These are phyloP conservation scores for Quercus parvula DNA, from an alignment of 306 rosid species.

Conservation along the genomic window DNA sequence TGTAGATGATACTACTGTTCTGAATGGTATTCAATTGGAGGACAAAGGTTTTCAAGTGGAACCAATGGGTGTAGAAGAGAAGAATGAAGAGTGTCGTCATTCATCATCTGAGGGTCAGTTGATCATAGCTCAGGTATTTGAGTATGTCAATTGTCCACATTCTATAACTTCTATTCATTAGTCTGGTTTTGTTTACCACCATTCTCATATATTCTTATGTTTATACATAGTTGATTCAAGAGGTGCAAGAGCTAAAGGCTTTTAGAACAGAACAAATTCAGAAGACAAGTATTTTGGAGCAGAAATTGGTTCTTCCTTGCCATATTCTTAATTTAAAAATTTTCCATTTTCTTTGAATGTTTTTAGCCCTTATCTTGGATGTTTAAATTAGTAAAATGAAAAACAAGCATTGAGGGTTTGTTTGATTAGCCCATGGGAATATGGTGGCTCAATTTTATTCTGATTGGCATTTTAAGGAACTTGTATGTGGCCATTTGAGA, in stretches of 20 bases:
- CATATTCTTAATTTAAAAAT: conserved; percentile 2
- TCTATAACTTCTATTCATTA: not conserved
- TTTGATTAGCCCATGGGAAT: conserved; percentile 3
- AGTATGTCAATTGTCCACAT: not conserved
- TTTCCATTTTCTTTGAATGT: conserved; percentile 7
- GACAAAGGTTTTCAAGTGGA: conserved; percentile 14
- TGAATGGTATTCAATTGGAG: not conserved
- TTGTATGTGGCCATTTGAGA: not conserved
- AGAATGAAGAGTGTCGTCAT: conserved; percentile 25
- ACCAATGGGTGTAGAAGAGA: conserved; percentile 16
- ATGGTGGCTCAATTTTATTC: not conserved
- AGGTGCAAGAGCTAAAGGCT: conserved; percentile 43
- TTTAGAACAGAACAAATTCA: conserved; percentile 34
- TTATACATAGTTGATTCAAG: conserved; percentile 44
- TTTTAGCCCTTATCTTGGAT: conserved; percentile 11
- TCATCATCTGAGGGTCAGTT: conserved; percentile 24
- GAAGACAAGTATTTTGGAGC: conserved; percentile 42
- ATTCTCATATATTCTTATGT: not conserved
- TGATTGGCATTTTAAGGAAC: not conserved
- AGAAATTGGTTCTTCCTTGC: conserved; percentile 51
- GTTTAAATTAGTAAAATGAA: not conserved
- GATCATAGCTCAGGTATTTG: conserved; percentile 36
- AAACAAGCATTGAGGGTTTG: not conserved
- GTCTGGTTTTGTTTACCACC: not conserved
- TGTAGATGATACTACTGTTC: conserved; percentile 3